Evolutionary conservation across 306 rosid genomes (phyloP).

Genomic region (Dalbergia cochinchinensis): DNA sequence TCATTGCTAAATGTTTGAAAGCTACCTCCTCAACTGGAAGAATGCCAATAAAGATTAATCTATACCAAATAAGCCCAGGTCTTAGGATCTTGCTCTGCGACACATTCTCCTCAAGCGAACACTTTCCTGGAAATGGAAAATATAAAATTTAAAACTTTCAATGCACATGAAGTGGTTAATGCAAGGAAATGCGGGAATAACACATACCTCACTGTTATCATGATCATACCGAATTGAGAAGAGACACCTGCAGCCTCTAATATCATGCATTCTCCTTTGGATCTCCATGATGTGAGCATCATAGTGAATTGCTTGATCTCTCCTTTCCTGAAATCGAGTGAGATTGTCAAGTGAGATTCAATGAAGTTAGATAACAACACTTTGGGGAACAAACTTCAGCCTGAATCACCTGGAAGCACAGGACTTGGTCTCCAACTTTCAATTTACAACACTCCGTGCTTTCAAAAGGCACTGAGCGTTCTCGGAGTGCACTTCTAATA

Average conservation of each 20-base stretch:
- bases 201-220: constrained; percentile 75
- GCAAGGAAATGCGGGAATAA: constrained; percentile 3
- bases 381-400: constrained; percentile 16
- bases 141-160: background rate
- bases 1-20: background rate
- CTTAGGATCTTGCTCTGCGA: constrained; percentile 55
- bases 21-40: constrained; percentile 7
- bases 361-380: background rate
- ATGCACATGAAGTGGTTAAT: constrained; percentile 2
- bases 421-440: constrained; percentile 77
- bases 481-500: constrained; percentile 71
- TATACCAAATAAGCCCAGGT: background rate
- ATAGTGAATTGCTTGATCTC: constrained; percentile 82
- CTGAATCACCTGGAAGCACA: constrained; percentile 86
- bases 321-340: constrained; percentile 69
- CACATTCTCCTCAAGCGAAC: constrained; percentile 90
- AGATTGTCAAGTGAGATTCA: constrained; percentile 38
- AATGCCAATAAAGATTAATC: constrained; percentile 12
- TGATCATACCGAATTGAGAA: constrained; percentile 81
- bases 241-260: constrained; percentile 95
- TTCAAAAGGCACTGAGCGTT: constrained; percentile 87
- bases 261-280: constrained; percentile 87
- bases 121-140: constrained; percentile 63
- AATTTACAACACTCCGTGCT: constrained; percentile 73
- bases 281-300: constrained; percentile 85